These are phyloP conservation scores for Yarrowia keelungensis DNA, from an alignment of 805 yeast genomes.

Conservation along the genomic window DNA sequence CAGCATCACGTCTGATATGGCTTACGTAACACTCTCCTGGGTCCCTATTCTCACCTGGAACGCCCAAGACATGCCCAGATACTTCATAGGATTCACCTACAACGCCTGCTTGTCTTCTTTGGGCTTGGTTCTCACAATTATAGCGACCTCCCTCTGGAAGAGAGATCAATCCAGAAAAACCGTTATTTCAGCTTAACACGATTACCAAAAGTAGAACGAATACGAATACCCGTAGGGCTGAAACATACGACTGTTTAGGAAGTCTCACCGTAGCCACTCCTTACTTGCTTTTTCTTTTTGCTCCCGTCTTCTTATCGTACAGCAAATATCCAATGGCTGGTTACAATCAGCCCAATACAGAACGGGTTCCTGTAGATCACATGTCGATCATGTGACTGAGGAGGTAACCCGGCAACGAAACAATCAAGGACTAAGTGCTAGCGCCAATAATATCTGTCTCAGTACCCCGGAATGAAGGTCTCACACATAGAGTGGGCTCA, in stretches of 20 bases:
- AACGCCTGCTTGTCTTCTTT: slow-evolving; percentile 21
- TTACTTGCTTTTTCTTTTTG: not conserved
- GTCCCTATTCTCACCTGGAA: slow-evolving; percentile 12
- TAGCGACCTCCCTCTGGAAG: not conserved
- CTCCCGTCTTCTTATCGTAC: not conserved
- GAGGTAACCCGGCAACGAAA: not conserved
- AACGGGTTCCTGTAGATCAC: slow-evolving; percentile 33
- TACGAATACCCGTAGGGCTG: not conserved
- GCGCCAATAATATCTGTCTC: not conserved
- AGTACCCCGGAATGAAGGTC: slow-evolving; percentile 8
- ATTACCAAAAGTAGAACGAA: too few species aligned
- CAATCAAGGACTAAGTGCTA: too few species aligned
- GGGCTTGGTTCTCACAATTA: not conserved
- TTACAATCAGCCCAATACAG: not conserved
- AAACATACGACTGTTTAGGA: not conserved
- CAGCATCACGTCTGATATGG: slow-evolving; percentile 3
- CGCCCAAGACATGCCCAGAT: slow-evolving; percentile 17
- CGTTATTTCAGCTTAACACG: not conserved
- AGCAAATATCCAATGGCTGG: slow-evolving; percentile 1
- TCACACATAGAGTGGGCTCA: slow-evolving; percentile 9
- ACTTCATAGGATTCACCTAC: slow-evolving; percentile 6
- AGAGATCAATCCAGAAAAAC: not conserved
- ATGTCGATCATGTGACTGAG: not conserved
- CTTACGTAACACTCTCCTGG: not conserved
- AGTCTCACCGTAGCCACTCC: not conserved